phyloP scores from a whole-genome alignment of 805 yeast species.

The Candida piceae region DNA sequence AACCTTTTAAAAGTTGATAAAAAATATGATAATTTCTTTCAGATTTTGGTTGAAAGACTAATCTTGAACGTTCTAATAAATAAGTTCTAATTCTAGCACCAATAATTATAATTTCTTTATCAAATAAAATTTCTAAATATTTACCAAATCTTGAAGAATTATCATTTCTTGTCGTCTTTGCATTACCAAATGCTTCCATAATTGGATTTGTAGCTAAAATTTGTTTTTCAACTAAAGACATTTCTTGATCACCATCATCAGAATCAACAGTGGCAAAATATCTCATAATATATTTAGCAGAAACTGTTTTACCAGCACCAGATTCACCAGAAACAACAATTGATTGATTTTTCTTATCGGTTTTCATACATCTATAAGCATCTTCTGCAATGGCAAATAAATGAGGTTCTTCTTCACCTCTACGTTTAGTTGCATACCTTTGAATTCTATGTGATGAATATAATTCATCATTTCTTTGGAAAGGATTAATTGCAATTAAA shows the following conservation, averaged over 20 bases:
- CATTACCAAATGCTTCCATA: constrained; percentile 98
- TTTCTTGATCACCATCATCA: constrained; percentile 45
- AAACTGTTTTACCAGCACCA: constrained; percentile 98
- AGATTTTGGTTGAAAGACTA: constrained; percentile 85
- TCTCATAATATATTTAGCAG: constrained; percentile 96
- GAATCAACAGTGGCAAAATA: constrained; percentile 91
- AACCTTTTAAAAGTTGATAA: constrained; percentile 81
- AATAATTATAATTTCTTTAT: constrained; percentile 66
- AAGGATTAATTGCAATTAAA: constrained; percentile 93
- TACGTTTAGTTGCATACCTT: constrained; percentile 85
- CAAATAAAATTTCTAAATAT: constrained; percentile 86
- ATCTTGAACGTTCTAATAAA: constrained; percentile 85
- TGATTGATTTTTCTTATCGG: constrained; percentile 82
- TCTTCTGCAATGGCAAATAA: constrained; percentile 97
- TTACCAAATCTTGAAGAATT: constrained; percentile 98
- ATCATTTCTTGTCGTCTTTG: constrained; percentile 94
- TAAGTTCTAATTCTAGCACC: constrained; percentile 96
- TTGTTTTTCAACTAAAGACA: constrained; percentile 89
- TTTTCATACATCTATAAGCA: constrained; percentile 91
- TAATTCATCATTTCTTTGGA: constrained; percentile 84
- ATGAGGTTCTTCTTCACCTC: constrained; percentile 97
- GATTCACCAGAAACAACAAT: constrained; percentile 97
- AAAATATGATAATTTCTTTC: constrained; percentile 96
- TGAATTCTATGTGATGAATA: constrained; percentile 91
- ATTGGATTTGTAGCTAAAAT: constrained; percentile 95